Evolutionary conservation across 176 grass and related monocot species (phyloP).

Genomic region (Carex scoparia): DNA sequence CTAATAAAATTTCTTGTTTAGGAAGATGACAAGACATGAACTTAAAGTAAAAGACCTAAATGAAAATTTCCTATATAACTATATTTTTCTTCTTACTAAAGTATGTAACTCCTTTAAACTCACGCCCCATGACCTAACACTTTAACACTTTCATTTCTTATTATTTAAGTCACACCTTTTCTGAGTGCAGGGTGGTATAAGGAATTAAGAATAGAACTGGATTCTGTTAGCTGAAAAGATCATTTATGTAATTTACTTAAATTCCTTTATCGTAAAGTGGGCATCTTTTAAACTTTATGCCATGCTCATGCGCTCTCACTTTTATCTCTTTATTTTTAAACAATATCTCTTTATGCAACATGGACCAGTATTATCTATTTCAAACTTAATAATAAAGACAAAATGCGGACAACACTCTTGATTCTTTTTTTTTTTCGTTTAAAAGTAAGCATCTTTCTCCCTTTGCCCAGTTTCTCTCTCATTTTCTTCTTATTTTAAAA

Average conservation of each 20-base stretch:
- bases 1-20: not conserved
- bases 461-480: not conserved
- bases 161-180: conserved; percentile 11
- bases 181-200: conserved; percentile 6
- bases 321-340: conserved; percentile 2
- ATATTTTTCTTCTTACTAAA: not conserved
- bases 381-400: not conserved
- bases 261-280: conserved; percentile 19
- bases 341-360: not conserved
- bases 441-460: not conserved
- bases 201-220: conserved; percentile 21
- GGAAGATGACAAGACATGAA: conserved; percentile 10
- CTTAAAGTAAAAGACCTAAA: not conserved
- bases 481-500: not conserved
- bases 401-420: conserved; percentile 7
- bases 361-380: conserved; percentile 2
- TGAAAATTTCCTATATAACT: not conserved
- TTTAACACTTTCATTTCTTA: conserved; percentile 17
- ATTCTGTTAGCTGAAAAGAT: conserved; percentile 24
- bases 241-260: conserved; percentile 30
- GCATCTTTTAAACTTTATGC: conserved; percentile 19
- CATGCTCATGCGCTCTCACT: conserved; percentile 2
- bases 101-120: not conserved
- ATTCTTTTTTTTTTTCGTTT: not conserved
- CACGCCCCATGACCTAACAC: conserved; percentile 2